phyloP scores from a whole-genome alignment of 2,329 filamentous ascomycete genomes.

The Trichoderma guizhouense region DNA sequence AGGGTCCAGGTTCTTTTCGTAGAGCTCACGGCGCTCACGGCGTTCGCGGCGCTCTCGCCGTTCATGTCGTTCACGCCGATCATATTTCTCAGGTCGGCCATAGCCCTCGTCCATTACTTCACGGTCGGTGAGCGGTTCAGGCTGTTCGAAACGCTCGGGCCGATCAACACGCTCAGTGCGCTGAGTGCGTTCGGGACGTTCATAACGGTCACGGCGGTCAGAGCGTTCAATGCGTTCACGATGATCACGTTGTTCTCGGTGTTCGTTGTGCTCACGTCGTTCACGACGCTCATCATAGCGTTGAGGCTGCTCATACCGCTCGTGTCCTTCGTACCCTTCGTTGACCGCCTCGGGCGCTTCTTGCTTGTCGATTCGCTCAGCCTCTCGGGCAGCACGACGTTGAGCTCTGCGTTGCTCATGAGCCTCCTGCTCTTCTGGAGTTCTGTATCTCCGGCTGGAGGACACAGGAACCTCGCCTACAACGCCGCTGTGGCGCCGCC shows the following conservation, averaged over 20 bases:
- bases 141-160: conserved; percentile 19
- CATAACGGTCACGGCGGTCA: conserved; percentile 18
- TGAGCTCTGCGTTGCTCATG: conserved; percentile 41
- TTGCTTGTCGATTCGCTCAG: conserved; percentile 8
- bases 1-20: conserved; percentile 8
- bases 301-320: conserved; percentile 2
- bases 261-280: background rate
- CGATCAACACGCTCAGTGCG: conserved; percentile 6
- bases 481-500: conserved; percentile 46
- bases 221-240: conserved; percentile 18
- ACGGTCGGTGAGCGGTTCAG: background rate
- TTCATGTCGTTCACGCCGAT: conserved; percentile 14
- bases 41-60: conserved; percentile 10
- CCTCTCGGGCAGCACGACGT: conserved; percentile 21
- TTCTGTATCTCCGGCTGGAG: conserved; percentile 37
- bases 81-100: conserved; percentile 5
- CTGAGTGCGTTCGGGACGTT: conserved; percentile 20
- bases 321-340: background rate
- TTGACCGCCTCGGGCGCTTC: background rate
- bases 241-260: background rate
- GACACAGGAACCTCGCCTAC: conserved; percentile 40
- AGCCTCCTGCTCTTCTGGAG: conserved; percentile 47
- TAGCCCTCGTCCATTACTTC: background rate
- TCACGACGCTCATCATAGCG: background rate
- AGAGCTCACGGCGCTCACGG: conserved; percentile 15